Evolutionary conservation across 2,329 filamentous ascomycete genomes (phyloP), one percentile per base, ranked within the genome.

Genomic region (Fragosphaeria purpurea): DNA sequence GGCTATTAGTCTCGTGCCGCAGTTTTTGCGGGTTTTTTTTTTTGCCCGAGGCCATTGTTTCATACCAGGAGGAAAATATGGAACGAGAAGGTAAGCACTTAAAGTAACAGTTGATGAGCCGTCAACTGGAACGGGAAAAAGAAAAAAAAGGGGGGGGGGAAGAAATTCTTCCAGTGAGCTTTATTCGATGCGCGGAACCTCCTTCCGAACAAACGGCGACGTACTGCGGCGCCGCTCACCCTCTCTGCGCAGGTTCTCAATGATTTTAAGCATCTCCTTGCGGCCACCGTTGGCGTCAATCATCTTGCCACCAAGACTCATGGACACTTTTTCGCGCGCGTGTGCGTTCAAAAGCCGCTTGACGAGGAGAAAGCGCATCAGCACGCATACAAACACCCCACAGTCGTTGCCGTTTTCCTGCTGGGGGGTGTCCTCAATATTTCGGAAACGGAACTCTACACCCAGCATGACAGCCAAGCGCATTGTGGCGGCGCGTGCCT

Each of bases 321-420:
- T 97, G 55, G 83, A 90, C 10, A 97, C 85, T 69, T 95, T 95
- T 65, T 91, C 82, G 55, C 80, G 79, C 3, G 86, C 83, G 62
- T 88, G 85, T 7, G 87, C 88, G 57, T 77, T 80, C 52, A 98
- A 71, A 31, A 98, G 73, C 51, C 87, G 76, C 67, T 89, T 90
- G 47, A 96, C 74, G 13, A 98, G 76, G n/a, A 98, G 70, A 68
- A 96, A 86, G 46, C 89, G 82, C 90, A 98, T 98, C 55, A 91
- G 77, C 57, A 97, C 79, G 66, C 93, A 97, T 4, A 98, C 93
- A 65, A 90, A 97, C 1, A 98, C 88, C 13, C 93, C 93, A 60
- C 93, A 98, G 67, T 98, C 93, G 62, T 80, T 91, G 32, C 86
- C 82, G 58, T 97, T 97, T 59, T 90, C 85, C 66, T 98, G 93